phyloP scores from a whole-genome alignment of 176 grass and related monocot species.

The Eragrostis nindensis region DNA sequence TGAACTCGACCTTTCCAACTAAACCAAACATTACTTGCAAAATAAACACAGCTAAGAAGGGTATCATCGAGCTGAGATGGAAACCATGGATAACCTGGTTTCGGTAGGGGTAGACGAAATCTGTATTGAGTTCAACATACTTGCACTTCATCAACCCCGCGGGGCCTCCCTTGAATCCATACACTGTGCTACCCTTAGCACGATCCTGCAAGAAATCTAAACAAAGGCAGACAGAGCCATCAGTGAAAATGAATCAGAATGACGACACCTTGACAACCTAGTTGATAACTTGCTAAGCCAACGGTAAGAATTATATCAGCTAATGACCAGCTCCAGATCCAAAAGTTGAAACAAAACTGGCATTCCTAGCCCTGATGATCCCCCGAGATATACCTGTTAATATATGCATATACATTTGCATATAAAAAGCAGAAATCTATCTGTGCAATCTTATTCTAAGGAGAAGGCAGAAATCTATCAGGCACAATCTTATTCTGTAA shows the following conservation, averaged over 20 bases:
- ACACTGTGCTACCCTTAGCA: constrained; percentile 6
- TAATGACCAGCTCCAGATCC: not conserved
- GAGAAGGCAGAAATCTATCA: not conserved
- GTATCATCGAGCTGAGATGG: not conserved
- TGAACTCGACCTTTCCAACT: not conserved
- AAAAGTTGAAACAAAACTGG: not conserved
- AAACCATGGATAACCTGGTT: constrained; percentile 48
- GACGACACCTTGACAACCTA: not conserved
- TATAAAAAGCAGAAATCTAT: too few species aligned
- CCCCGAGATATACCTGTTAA: not conserved
- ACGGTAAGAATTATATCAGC: not conserved
- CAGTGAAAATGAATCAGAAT: not conserved
- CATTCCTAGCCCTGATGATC: not conserved
- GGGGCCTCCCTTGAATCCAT: not conserved
- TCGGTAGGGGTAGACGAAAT: not conserved
- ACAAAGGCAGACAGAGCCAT: not conserved
- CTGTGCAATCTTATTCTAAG: too few species aligned
- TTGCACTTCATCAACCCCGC: not conserved
- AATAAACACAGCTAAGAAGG: not conserved
- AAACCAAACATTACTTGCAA: not conserved
- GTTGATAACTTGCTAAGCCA: not conserved
- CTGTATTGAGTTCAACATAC: not conserved
- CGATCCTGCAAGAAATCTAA: not conserved
- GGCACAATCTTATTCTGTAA: not conserved
- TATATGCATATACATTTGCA: not conserved